Conservation (phyloP, 331 rosid species). For the Quercus tomentella region DNA sequence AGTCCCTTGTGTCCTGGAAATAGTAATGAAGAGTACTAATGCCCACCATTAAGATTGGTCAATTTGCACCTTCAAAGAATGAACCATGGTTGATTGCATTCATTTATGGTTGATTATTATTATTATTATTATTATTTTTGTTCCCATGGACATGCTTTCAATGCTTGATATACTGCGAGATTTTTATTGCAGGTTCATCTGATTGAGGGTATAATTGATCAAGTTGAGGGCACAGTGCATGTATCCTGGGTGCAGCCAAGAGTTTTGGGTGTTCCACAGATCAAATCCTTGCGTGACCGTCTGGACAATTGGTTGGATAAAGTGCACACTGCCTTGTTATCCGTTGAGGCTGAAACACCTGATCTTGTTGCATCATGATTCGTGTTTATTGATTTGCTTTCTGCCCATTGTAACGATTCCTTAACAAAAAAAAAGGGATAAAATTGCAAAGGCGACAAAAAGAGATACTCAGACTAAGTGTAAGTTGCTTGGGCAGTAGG, state of each 20-base stretch:
- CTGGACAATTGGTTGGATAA: constrained; percentile 81
- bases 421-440: constrained; percentile 19
- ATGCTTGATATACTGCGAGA: neutral
- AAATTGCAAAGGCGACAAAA: constrained; percentile 29
- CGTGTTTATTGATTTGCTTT: constrained; percentile 13
- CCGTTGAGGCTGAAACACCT: constrained; percentile 98
- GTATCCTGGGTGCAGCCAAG: constrained; percentile 99
- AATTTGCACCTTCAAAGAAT: neutral
- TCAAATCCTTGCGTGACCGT: constrained; percentile 80
- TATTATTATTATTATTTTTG: neutral
- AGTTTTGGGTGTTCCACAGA: constrained; percentile 86
- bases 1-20: constrained; percentile 27
- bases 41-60: neutral
- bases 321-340: constrained; percentile 79
- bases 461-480: constrained; percentile 22
- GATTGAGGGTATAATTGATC: constrained; percentile 97
- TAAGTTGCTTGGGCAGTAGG: constrained; percentile 35
- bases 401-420: constrained; percentile 54
- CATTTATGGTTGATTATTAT: neutral
- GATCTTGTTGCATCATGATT: constrained; percentile 80
- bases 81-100: neutral
- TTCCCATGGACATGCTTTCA: neutral
- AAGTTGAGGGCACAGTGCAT: constrained; percentile 89
- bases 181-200: constrained; percentile 74
- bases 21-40: neutral